phyloP scores from a whole-genome alignment of 176 grass and related monocot species.

The Otatea glauca region DNA sequence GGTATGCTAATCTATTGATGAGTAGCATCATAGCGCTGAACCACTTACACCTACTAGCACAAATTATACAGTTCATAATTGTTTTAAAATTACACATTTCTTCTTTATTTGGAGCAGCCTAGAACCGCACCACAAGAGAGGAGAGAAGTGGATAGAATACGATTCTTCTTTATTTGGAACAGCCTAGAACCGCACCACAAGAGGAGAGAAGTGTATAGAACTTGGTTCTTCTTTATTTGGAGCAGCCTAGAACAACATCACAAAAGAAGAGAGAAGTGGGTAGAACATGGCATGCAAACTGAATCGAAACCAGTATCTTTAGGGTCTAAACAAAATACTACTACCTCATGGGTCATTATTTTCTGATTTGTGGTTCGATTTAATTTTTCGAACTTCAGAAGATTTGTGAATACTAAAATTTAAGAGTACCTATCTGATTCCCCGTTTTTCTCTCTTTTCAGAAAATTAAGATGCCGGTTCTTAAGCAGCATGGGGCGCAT shows the following conservation, averaged over 20 bases:
- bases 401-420: conserved; percentile 7
- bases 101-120: conserved; percentile 31
- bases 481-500: conserved; percentile 32
- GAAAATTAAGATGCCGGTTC: conserved; percentile 38
- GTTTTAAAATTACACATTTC: neutral
- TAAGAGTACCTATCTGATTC: conserved; percentile 1
- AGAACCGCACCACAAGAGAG: neutral
- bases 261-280: conserved; percentile 4
- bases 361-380: conserved; percentile 26
- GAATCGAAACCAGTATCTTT: conserved; percentile 27
- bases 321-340: conserved; percentile 5
- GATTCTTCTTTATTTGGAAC: conserved; percentile 20
- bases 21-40: conserved; percentile 40
- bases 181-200: conserved; percentile 16
- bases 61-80: conserved; percentile 8
- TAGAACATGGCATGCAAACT: conserved; percentile 37
- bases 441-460: neutral
- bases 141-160: too few species aligned
- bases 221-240: conserved; percentile 3
- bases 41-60: conserved; percentile 4
- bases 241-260: conserved; percentile 28
- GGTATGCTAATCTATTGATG: conserved; percentile 13
- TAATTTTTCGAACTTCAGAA: neutral
- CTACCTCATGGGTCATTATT: conserved; percentile 7
- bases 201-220: too few species aligned